phyloP scores from a whole-genome alignment of 73 alveolate species.

The Tetrahymena elliotti region DNA sequence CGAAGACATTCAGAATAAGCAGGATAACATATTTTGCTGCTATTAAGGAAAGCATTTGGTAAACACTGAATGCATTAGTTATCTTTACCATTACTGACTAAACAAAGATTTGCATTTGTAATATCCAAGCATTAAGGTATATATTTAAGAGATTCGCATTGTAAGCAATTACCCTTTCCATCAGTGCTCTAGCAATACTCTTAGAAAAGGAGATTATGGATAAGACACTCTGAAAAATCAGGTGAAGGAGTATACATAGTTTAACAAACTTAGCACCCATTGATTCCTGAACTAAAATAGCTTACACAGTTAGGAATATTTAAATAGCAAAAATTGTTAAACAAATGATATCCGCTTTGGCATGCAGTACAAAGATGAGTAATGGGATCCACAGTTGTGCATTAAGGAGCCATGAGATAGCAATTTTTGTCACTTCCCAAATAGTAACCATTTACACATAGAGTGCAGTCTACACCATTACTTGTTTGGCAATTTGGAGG shows the following conservation, averaged over 20 bases:
- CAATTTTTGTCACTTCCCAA: not conserved
- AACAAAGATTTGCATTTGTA: not conserved
- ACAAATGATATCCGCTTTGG: not conserved
- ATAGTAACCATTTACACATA: not conserved
- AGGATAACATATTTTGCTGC: not conserved
- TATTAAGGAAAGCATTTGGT: not conserved
- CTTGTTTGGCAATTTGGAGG: not conserved
- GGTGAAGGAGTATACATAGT: not conserved
- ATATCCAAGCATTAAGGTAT: not conserved
- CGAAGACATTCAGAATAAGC: not conserved
- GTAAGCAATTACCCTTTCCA: not conserved
- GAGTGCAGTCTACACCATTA: not conserved
- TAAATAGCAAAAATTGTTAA: not conserved
- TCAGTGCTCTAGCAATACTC: not conserved
- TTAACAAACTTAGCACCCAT: not conserved
- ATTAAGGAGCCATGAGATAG: not conserved
- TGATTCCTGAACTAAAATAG: not conserved
- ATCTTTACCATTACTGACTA: not conserved
- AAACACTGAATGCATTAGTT: not conserved
- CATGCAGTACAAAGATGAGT: not conserved
- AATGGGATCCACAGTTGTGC: not conserved
- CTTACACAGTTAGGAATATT: not conserved
- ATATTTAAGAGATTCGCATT: not conserved
- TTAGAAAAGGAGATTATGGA: not conserved
- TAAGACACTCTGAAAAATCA: not conserved